Evolutionary conservation across 345 rosid species (phyloP).

Genomic region (Aquilaria malaccensis): DNA sequence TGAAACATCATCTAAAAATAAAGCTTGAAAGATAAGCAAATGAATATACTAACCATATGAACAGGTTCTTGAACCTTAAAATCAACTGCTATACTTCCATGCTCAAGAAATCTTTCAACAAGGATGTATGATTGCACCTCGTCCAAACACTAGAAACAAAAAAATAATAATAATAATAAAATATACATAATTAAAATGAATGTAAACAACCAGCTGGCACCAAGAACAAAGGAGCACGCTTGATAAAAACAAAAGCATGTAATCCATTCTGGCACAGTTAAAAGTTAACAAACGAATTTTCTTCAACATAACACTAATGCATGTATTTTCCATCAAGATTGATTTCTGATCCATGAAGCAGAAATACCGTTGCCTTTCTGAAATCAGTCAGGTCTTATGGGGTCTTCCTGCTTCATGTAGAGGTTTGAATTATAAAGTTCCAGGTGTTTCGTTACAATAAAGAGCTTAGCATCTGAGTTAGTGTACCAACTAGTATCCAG

Average conservation of each 20-base stretch:
- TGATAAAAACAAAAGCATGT: too few relatives aligned
- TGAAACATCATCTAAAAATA: background rate
- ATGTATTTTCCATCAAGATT: background rate
- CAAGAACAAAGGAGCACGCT: too few relatives aligned
- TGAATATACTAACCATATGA: constrained; percentile 49
- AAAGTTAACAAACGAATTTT: too few relatives aligned
- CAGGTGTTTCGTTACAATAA: too few relatives aligned
- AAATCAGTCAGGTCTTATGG: too few relatives aligned
- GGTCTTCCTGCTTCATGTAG: too few relatives aligned
- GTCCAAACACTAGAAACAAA: constrained; percentile 61
- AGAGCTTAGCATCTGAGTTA: too few relatives aligned
- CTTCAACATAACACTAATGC: too few relatives aligned
- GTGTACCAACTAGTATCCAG: background rate
- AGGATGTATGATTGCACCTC: constrained; percentile 86
- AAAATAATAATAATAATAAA: constrained; percentile 4
- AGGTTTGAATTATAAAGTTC: too few relatives aligned
- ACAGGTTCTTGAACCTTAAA: constrained; percentile 40
- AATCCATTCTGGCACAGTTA: too few relatives aligned
- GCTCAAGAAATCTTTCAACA: constrained; percentile 53
- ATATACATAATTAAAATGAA: background rate
- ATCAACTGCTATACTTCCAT: constrained; percentile 26
- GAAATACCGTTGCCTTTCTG: too few relatives aligned
- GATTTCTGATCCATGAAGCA: too few relatives aligned
- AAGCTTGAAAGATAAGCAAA: background rate
- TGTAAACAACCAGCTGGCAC: background rate